Base-by-base conservation (phyloP, 2,329 filamentous ascomycete species). In the Trichocomaceae sp. region DNA sequence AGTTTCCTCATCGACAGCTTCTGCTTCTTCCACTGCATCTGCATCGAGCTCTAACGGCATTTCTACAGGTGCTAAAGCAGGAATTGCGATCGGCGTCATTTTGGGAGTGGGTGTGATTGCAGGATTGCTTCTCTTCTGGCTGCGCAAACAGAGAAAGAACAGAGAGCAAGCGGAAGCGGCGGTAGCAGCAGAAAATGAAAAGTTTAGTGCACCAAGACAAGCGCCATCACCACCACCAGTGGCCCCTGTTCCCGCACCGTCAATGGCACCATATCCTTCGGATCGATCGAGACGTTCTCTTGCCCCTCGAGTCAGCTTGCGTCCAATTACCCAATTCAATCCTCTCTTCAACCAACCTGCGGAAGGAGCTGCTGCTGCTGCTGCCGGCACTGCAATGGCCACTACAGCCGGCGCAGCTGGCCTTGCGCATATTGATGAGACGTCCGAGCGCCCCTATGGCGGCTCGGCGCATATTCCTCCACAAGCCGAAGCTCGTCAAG, bases 281-380 rank as follows among this genome's bases (percentile, higher is more conserved):
- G 64, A 68, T 58, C 63, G 68, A 57, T 57, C 78, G 29, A 80
- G 75, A 33, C 53, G 37, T 20, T 46, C 53, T 8, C 23, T 15
- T 12, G 85, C 90, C 45, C 90, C 90, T n/a, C 86, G 86, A 59
- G 79, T 96, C 58, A 95, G 89, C 66, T 79, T 96, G 52, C 86
- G 90, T 49, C 90, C 90, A 2, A 82, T 93, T 48, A 92, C 89
- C 41, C 84, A 93, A 64, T 91, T 96, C 72, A 79, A 88, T 39
- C 87, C 89, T 5, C 84, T 82, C 64, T 79, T 88, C 59, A 75
- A 68, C 57, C 70, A 69, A 71, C 69, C 59, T 51, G 69, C 54
- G 62, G 58, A 58, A 48, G 62, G 60, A 56, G 59, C 58, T 26
- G 61, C 61, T 20, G 64, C 62, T 26, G 62, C 48, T 37, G 42